phyloP scores from a whole-genome alignment of 768 basidiomycete species.

The Phaeotremella skinneri region DNA sequence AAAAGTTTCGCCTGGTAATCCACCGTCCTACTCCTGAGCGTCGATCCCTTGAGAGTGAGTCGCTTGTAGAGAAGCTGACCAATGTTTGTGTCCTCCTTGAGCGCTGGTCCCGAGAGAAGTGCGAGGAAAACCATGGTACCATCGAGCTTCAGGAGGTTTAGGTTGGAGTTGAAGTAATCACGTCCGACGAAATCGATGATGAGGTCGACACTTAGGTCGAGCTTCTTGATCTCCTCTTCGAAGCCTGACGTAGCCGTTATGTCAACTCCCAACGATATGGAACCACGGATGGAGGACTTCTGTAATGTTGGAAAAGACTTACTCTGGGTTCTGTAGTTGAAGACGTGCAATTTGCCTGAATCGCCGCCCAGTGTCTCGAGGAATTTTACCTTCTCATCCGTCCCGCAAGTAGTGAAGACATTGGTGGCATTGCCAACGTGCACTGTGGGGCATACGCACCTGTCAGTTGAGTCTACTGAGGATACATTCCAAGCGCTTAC shows the following conservation, averaged over 20 bases:
- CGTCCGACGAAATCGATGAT: constrained; percentile 68
- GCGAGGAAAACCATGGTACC: constrained; percentile 50
- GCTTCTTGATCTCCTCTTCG: constrained; percentile 65
- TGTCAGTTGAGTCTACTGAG: constrained; percentile 9
- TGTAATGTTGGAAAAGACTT: constrained; percentile 1
- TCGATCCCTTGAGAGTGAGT: constrained; percentile 82
- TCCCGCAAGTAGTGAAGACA: constrained; percentile 83
- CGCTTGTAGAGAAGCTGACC: constrained; percentile 74
- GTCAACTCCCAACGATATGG: not conserved
- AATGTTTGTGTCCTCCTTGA: constrained; percentile 54
- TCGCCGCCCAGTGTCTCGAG: constrained; percentile 49
- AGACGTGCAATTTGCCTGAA: constrained; percentile 56
- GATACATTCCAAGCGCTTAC: constrained; percentile 43
- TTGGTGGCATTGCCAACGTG: constrained; percentile 48
- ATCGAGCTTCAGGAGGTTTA: constrained; percentile 40
- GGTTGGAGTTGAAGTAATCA: constrained; percentile 46
- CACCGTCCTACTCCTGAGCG: constrained; percentile 69
- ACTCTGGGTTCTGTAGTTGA: constrained; percentile 72
- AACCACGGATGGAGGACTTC: not conserved
- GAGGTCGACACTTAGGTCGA: constrained; percentile 71
- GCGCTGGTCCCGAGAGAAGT: constrained; percentile 42
- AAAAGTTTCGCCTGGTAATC: constrained; percentile 72
- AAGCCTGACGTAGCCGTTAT: constrained; percentile 58
- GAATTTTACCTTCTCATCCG: constrained; percentile 76
- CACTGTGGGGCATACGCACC: constrained; percentile 54